Percentiles rank a stretch among this genome's conserved stretches.
These are phyloP conservation scores for Acacia melanoxylon DNA, from an alignment of 306 rosid species.

Conservation along the genomic window DNA sequence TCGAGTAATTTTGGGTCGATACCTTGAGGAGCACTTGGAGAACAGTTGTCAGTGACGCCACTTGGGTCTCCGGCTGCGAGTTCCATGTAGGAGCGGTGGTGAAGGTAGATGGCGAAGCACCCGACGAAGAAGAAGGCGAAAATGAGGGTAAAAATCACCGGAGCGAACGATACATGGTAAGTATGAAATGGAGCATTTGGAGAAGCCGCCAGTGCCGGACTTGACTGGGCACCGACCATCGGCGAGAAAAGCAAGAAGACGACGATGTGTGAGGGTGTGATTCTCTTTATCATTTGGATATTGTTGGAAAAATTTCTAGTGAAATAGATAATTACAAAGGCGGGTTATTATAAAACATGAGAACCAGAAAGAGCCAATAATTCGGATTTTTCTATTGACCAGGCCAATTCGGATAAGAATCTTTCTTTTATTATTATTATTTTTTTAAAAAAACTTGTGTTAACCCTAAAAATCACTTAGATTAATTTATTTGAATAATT, in stretches of 20 bases:
- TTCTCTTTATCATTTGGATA: neutral
- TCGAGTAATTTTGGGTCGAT: neutral
- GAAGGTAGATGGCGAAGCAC: neutral
- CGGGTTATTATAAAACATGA: too few relatives aligned
- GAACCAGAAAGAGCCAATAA: too few relatives aligned
- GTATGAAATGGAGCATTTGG: neutral
- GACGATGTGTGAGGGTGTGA: neutral
- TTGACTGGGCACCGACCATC: constrained; percentile 23
- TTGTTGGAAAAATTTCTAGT: neutral
- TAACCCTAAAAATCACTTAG: too few relatives aligned
- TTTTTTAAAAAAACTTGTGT: too few relatives aligned
- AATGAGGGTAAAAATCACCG: neutral
- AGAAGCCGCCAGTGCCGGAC: neutral
- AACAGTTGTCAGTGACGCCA: neutral
- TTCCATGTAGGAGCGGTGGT: neutral
- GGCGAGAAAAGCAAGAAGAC: neutral
- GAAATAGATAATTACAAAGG: too few relatives aligned
- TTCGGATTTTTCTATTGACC: too few relatives aligned
- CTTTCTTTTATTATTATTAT: too few relatives aligned
- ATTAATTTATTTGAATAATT: too few relatives aligned
- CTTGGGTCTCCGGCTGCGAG: neutral
- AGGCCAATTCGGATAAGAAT: too few relatives aligned
- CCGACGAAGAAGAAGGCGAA: neutral
- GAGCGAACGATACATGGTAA: neutral
- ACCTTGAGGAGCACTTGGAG: neutral